These are phyloP conservation scores for Ganoderma leucocontextum DNA, from an alignment of 1,284 basidiomycete genomes.

Conservation along the genomic window DNA sequence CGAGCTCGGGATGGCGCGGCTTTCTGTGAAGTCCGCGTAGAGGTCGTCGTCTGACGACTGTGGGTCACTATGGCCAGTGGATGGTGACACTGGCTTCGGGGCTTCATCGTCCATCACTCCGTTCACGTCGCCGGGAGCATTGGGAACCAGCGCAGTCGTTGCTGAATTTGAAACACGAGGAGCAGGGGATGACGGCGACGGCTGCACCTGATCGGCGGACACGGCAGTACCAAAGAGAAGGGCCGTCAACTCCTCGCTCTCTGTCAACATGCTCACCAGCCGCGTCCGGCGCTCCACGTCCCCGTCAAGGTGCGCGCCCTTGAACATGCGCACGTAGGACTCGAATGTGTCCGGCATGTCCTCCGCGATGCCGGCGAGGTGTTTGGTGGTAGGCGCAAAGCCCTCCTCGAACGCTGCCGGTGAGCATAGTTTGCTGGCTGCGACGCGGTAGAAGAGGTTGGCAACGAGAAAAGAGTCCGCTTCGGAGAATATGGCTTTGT, in stretches of 20 bases:
- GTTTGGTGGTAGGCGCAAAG: slow-evolving; percentile 71
- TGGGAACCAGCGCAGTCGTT: too few relatives aligned
- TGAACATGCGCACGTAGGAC: slow-evolving; percentile 79
- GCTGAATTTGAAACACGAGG: neutral
- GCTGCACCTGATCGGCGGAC: neutral
- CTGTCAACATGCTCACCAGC: slow-evolving; percentile 65
- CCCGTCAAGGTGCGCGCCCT: slow-evolving; percentile 69
- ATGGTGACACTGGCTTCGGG: neutral
- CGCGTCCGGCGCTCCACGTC: slow-evolving; percentile 64
- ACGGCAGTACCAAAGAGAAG: slow-evolving; percentile 46
- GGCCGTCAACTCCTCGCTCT: slow-evolving; percentile 63
- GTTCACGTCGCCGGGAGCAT: neutral
- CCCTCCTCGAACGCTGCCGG: slow-evolving; percentile 69
- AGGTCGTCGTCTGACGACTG: neutral
- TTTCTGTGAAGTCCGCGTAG: neutral
- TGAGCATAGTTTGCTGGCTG: slow-evolving; percentile 62
- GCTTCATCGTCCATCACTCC: neutral
- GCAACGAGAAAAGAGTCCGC: slow-evolving; percentile 83
- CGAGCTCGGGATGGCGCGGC: neutral
- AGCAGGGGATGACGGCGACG: neutral
- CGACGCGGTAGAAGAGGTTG: slow-evolving; percentile 67
- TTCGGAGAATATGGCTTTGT: slow-evolving; percentile 81
- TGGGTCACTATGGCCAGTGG: neutral
- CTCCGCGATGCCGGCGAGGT: slow-evolving; percentile 87
- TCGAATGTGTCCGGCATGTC: slow-evolving; percentile 89